A percentile compares a stretch with the other conserved stretches of the same genome.
These are phyloP conservation scores for Diaporthe batatas DNA, from an alignment of 2,329 filamentous ascomycete genomes.

Conservation along the genomic window DNA sequence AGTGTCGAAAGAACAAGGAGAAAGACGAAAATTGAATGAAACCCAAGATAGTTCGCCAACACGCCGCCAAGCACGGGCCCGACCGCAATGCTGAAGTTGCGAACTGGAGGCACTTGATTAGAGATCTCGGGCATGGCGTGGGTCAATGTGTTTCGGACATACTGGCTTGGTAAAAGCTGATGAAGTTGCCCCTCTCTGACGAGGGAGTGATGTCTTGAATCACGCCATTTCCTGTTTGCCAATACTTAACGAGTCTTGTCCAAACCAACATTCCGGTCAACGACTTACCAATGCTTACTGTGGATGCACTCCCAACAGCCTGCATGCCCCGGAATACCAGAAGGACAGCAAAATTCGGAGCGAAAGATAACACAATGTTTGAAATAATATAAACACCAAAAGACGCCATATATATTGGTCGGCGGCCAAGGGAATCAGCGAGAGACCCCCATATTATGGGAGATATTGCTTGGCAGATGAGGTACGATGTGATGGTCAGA, in stretches of 20 bases:
- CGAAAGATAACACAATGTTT: conserved; percentile 60
- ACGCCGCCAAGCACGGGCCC: conserved; percentile 52
- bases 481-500: conserved; percentile 61
- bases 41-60: conserved; percentile 48
- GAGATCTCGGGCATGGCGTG: too few relatives aligned
- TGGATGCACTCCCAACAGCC: conserved; percentile 61
- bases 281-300: conserved; percentile 59
- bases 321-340: conserved; percentile 62
- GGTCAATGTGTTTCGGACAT: conserved; percentile 23
- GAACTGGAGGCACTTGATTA: conserved; percentile 40
- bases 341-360: conserved; percentile 57
- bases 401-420: conserved; percentile 59
- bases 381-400: conserved; percentile 62
- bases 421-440: conserved; percentile 61
- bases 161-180: conserved; percentile 52
- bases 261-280: too few relatives aligned
- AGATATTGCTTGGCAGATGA: conserved; percentile 64
- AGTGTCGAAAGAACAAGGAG: conserved; percentile 43
- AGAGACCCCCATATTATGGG: conserved; percentile 63
- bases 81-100: conserved; percentile 49
- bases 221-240: conserved; percentile 47
- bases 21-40: conserved; percentile 51
- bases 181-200: conserved; percentile 48
- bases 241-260: background rate
- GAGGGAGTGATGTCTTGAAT: conserved; percentile 51